Percentiles rank a stretch among this genome's conserved stretches.
Evolutionary conservation across 306 rosid genomes (phyloP).

Genomic region (Rubus parviflorus): DNA sequence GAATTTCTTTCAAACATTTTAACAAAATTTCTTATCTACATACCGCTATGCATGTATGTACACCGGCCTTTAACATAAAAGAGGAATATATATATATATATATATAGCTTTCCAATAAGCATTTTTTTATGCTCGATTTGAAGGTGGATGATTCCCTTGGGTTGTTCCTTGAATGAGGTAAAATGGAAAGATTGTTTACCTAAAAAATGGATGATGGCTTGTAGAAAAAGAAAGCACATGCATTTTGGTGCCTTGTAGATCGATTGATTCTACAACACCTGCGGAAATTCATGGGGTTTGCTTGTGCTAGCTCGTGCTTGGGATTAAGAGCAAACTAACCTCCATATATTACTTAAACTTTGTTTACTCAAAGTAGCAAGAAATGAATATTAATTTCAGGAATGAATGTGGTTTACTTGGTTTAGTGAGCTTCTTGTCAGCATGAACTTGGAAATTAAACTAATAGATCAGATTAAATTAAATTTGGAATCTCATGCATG

Average conservation of each 20-base stretch:
- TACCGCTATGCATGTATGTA: too few relatives aligned
- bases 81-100: too few relatives aligned
- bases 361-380: conserved; percentile 2
- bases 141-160: neutral
- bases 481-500: conserved; percentile 1
- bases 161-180: neutral
- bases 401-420: neutral
- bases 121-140: neutral
- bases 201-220: neutral
- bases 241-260: neutral
- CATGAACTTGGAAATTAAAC: neutral
- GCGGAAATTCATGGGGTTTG: neutral
- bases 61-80: too few relatives aligned
- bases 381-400: neutral
- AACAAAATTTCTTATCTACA: too few relatives aligned
- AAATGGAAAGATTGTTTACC: conserved; percentile 3
- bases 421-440: neutral
- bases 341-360: neutral
- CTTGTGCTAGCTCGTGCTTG: conserved; percentile 4
- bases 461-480: too few relatives aligned
- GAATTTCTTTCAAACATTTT: neutral
- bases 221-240: neutral
- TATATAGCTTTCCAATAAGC: too few relatives aligned
- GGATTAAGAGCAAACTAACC: neutral
- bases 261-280: neutral